A percentile compares a stretch with the other conserved stretches of the same genome.
Conservation (phyloP, 495 filamentous ascomycete genomes). For the Letharia columbiana region DNA sequence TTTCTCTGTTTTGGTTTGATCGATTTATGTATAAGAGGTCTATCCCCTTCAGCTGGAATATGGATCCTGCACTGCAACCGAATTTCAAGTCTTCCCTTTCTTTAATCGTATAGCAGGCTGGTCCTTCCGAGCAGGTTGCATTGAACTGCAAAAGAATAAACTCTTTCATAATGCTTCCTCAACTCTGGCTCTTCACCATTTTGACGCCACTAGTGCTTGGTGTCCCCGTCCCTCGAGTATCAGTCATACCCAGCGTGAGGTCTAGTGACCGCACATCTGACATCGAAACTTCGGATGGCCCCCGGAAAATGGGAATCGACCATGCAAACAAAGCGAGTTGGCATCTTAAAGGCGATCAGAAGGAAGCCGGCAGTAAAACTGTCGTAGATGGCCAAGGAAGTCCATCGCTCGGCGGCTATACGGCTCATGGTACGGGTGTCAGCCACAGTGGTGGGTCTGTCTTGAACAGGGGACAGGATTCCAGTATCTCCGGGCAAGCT, state of each 20-base stretch:
- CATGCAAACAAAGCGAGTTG: neutral
- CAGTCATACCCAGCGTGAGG: neutral
- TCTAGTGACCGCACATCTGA: neutral
- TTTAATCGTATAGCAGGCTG: neutral
- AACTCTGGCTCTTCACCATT: neutral
- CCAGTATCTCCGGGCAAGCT: no score
- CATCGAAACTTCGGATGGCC: neutral
- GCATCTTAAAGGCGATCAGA: neutral
- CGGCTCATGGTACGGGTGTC: neutral
- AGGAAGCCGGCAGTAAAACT: neutral
- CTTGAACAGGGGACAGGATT: no score
- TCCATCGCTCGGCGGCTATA: neutral
- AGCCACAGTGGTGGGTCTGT: neutral
- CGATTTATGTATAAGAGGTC: neutral
- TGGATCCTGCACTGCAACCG: neutral
- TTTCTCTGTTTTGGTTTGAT: neutral
- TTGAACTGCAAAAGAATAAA: neutral
- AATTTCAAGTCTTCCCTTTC: neutral
- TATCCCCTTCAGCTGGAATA: neutral
- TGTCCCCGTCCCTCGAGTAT: neutral
- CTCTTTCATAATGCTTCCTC: neutral
- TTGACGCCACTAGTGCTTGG: neutral
- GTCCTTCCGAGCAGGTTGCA: neutral
- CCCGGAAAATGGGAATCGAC: neutral
- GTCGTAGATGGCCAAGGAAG: neutral